Base-by-base conservation (phyloP, 106 monocot species). In the Platanthera guangdongensis region DNA sequence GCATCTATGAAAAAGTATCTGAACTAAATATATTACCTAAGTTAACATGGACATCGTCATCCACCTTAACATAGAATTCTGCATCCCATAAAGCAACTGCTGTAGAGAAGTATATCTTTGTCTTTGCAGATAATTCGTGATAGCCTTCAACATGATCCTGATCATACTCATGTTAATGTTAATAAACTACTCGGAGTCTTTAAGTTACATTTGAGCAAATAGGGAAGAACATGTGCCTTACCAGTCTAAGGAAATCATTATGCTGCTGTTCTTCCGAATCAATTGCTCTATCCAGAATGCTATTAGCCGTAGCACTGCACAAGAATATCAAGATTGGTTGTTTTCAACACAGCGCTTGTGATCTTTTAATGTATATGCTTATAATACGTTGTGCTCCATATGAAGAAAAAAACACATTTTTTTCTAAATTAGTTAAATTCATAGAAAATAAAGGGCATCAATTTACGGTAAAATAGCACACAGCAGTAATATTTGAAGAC, bases 141-240 rank as follows among this genome's bases (percentile, higher is more conserved):
- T 96, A 96, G 13, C 95, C 96, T 87, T 96, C 96, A 68, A 96
- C 91, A 82, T 96, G 96, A 21, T 87, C 96, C 95, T 96, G 72
- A 72, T 72, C 51, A 50, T 21, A 72, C 19, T 22, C 49, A 77
- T 9, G 51, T 51, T 22, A 8, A 47, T 47, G 70, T 70, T 70
- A 67, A 25, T 13, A 4, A 51, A 22, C 9, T 51, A 52, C 16
- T 18, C 21, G 55, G 15, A 22, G 11, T 48, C 65, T 68, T 45
- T 21, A 75, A 10, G 59, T 50, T 16, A 25, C 50, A 1, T 4
- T 72, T 9, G n/a, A 16, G 22, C 21, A 11, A 72, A 50, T 51
- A 72, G 51, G 16, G 70, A 72, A 22, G n/a, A 50, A 51, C 18
- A 72, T 9, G 51, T 1, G 68, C 18, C 52, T 50, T 94, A 94